A percentile compares a stretch with the other conserved stretches of the same genome.
phyloP scores from a whole-genome alignment of 768 basidiomycete genomes.

The Sporobolomyces roseus region DNA sequence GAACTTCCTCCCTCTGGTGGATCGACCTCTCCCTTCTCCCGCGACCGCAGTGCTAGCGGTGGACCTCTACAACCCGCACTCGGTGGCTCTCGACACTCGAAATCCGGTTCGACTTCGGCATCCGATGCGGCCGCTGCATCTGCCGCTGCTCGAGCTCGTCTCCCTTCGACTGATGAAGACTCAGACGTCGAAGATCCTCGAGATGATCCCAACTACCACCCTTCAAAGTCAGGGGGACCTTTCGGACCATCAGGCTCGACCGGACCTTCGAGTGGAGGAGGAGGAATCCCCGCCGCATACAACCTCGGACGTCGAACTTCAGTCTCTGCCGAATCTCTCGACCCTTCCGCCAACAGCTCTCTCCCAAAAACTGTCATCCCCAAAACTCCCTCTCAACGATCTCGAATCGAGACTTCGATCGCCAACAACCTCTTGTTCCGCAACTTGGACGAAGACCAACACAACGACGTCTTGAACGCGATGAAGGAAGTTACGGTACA shows the following conservation, averaged over 20 bases:
- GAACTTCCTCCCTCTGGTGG: constrained; percentile 17
- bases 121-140: constrained; percentile 23
- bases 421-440: constrained; percentile 88
- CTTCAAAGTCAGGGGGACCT: constrained; percentile 11
- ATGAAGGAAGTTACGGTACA: constrained; percentile 80
- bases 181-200: constrained; percentile 41
- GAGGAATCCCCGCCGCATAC: constrained; percentile 62
- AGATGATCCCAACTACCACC: constrained; percentile 40
- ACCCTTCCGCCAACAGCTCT: constrained; percentile 64
- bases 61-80: too few species aligned
- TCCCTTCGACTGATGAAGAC: constrained; percentile 22
- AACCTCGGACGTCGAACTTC: constrained; percentile 85
- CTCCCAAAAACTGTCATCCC: constrained; percentile 56
- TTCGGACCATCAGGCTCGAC: constrained; percentile 11
- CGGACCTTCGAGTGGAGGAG: not conserved
- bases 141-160: constrained; percentile 9
- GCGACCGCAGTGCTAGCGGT: too few species aligned
- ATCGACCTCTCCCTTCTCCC: not conserved
- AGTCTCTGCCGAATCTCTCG: constrained; percentile 92
- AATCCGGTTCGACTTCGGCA: constrained; percentile 28
- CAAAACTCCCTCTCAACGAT: constrained; percentile 78
- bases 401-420: constrained; percentile 81
- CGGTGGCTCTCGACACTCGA: constrained; percentile 19
- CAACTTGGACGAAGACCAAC: constrained; percentile 93
- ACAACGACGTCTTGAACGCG: constrained; percentile 83